Evolutionary conservation across 805 yeast genomes (phyloP).

Genomic region (Schwanniomyces occidentalis): DNA sequence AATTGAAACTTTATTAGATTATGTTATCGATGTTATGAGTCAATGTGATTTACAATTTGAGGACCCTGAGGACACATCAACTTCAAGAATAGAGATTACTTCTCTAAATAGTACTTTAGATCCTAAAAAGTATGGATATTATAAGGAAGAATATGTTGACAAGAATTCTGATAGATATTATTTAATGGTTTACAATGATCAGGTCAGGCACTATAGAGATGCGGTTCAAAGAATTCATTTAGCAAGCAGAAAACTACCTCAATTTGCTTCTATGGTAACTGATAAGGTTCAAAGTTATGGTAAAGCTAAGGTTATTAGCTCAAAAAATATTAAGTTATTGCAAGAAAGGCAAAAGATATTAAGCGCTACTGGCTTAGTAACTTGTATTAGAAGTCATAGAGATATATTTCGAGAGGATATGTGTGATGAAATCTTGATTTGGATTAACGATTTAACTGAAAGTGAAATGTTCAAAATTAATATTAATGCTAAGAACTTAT

Average conservation of each 20-base stretch:
- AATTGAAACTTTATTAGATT: slow-evolving; percentile 54
- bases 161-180: slow-evolving; percentile 49
- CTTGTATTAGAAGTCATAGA: slow-evolving; percentile 63
- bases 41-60: slow-evolving; percentile 44
- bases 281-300: slow-evolving; percentile 63
- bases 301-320: slow-evolving; percentile 64
- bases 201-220: slow-evolving; percentile 70
- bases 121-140: slow-evolving; percentile 46
- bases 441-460: slow-evolving; percentile 61
- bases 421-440: slow-evolving; percentile 68
- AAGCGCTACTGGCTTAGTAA: slow-evolving; percentile 62
- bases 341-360: slow-evolving; percentile 55
- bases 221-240: slow-evolving; percentile 64
- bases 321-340: slow-evolving; percentile 51
- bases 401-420: slow-evolving; percentile 79
- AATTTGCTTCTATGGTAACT: slow-evolving; percentile 74
- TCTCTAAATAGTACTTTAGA: slow-evolving; percentile 34
- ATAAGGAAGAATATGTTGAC: slow-evolving; percentile 23
- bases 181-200: slow-evolving; percentile 75
- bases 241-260: slow-evolving; percentile 62
- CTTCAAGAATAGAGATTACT: slow-evolving; percentile 24
- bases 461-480: slow-evolving; percentile 54
- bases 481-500: slow-evolving; percentile 44
- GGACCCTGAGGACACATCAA: slow-evolving; percentile 25
- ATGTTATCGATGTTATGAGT: slow-evolving; percentile 59